phyloP scores from a whole-genome alignment of 768 basidiomycete species.

The Tylopilus intermedius region DNA sequence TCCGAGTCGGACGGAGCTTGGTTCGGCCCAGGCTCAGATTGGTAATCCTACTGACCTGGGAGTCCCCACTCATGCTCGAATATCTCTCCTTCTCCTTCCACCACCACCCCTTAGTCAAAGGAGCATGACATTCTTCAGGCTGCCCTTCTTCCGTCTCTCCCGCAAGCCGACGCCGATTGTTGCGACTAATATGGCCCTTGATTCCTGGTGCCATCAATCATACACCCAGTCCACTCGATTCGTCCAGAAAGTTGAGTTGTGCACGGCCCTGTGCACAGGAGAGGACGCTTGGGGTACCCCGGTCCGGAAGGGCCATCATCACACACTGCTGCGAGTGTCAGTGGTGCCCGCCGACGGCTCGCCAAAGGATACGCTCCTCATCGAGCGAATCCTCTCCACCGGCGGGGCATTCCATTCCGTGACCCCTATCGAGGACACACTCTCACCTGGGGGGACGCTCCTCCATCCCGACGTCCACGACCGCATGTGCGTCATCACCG shows the following conservation, averaged over 20 bases:
- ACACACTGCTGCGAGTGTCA: conserved; percentile 8
- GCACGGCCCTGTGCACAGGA: background rate
- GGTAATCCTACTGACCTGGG: no score
- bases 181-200: conserved; percentile 3
- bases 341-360: background rate
- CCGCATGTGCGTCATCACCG: background rate
- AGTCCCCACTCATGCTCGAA: no score
- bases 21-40: background rate
- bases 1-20: no score
- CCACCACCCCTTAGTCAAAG: background rate
- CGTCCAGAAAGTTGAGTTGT: conserved; percentile 13
- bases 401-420: conserved; percentile 4
- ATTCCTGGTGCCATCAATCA: background rate
- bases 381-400: conserved; percentile 17
- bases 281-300: background rate
- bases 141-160: background rate
- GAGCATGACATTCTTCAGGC: background rate
- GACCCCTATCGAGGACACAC: background rate
- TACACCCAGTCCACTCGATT: background rate
- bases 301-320: background rate
- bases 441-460: background rate
- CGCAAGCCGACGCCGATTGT: conserved; percentile 3
- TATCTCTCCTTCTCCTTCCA: no score
- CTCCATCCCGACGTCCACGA: conserved; percentile 13
- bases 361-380: background rate